Percentiles rank a stretch among this genome's conserved stretches.
phyloP scores from a whole-genome alignment of 768 basidiomycete genomes.

The Clavulina sp. region DNA sequence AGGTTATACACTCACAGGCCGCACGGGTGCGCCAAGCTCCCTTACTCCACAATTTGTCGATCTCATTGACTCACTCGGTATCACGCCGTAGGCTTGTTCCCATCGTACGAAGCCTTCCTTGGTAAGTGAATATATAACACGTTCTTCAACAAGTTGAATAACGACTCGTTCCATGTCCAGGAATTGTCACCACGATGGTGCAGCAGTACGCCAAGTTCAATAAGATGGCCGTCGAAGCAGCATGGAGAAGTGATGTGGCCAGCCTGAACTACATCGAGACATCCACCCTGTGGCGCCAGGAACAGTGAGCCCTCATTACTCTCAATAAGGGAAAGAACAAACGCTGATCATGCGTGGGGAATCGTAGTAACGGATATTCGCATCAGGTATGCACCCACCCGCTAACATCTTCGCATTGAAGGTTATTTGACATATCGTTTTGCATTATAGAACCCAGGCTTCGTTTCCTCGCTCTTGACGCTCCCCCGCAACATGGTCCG shows the following conservation, averaged over 20 bases:
- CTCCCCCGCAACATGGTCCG: constrained; percentile 54
- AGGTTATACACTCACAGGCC: constrained; percentile 81
- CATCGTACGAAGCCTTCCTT: constrained; percentile 81
- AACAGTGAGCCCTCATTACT: constrained; percentile 1
- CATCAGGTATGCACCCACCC: constrained; percentile 4
- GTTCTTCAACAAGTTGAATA: background rate
- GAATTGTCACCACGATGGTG: constrained; percentile 69
- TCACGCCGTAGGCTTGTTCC: no score
- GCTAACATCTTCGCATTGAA: background rate
- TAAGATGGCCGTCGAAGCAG: constrained; percentile 56
- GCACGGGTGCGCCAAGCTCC: constrained; percentile 26
- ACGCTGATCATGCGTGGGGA: background rate
- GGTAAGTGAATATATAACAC: constrained; percentile 22
- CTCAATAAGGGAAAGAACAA: background rate
- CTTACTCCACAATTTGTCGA: background rate
- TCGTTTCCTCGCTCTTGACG: constrained; percentile 73
- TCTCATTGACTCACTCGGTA: constrained; percentile 24
- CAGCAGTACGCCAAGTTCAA: constrained; percentile 73
- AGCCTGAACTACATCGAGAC: constrained; percentile 80
- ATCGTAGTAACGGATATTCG: constrained; percentile 8
- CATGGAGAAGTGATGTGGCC: constrained; percentile 53
- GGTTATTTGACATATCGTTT: constrained; percentile 27
- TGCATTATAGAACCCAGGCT: constrained; percentile 77
- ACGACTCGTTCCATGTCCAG: background rate
- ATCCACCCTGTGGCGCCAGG: constrained; percentile 40